Evolutionary conservation across 1,139 yeast species (phyloP), one percentile per base, ranked within the genome.

Genomic region (Candida tetrigidarum): DNA sequence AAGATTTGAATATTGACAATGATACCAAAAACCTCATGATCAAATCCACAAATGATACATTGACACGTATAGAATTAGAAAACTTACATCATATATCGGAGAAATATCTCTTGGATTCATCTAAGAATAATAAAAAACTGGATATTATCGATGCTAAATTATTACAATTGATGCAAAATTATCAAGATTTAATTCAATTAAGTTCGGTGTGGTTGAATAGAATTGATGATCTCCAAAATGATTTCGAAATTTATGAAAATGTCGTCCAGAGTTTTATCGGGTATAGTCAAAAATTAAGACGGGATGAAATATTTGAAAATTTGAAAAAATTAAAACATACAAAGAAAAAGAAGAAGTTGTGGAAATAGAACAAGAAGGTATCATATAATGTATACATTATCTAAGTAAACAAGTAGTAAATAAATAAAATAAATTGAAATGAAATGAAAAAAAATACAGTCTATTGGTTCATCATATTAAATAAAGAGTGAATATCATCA

Each of bases 261-360:
- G 89, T 85, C 50, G 86, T 85, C 29, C 90, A 84, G 59, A 83
- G 82, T 51, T 67, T 84, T 51, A 83, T 84, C 29, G 92, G 87
- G 16, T 83, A 84, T 59, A 83, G 86, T 26, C 91, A 85, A 56
- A 74, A 76, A 52, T 54, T 78, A 35, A 70, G 76, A 51, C 62
- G 84, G 45, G 78, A 78, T 41, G 82, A 79, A 55, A 64, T 77
- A 19, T 56, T 75, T 42, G 74, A 63, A 44, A 64, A 65, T 48
- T 58, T 73, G 52, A 67, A 69, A 47, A 60, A 61, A 37, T 51
- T 65, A 10, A 61, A 59, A 36, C 57, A 56, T 36, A 58, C 50
- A 45, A 52, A 49, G 36, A 45, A 41, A 37, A 58, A 53, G 38
- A 50, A 42, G 29, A 45, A 41, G 35, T 47, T 53, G 22, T 46